These are phyloP conservation scores for Glutinoglossum americanum DNA, from an alignment of 495 filamentous ascomycete genomes.

Conservation along the genomic window DNA sequence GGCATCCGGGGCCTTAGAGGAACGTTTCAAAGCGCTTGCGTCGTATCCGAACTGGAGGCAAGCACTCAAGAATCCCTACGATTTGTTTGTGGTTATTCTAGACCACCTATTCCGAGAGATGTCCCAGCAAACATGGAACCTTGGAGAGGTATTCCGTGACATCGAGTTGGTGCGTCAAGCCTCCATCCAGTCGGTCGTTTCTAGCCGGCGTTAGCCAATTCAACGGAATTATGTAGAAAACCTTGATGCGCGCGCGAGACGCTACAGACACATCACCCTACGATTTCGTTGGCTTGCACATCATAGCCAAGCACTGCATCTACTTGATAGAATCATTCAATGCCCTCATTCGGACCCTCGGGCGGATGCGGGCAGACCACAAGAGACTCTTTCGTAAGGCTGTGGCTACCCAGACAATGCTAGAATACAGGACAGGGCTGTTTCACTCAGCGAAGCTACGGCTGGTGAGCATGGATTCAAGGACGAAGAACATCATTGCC, in stretches of 20 bases:
- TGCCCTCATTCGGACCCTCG: neutral
- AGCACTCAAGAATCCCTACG: neutral
- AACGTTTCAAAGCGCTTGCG: neutral
- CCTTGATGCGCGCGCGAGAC: too few species aligned
- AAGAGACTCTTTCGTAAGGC: neutral
- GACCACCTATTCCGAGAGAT: neutral
- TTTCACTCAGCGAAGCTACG: neutral
- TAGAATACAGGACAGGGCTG: neutral
- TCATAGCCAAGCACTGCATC: neutral
- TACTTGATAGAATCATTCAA: neutral
- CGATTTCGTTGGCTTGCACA: neutral
- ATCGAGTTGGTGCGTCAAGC: neutral
- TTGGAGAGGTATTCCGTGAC: neutral
- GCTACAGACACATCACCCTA: neutral
- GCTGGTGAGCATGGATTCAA: neutral
- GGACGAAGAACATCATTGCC: neutral
- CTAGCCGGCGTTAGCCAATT: too few species aligned
- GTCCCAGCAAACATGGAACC: neutral
- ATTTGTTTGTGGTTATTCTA: neutral
- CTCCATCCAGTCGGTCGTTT: too few species aligned
- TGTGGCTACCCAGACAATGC: neutral
- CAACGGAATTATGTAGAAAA: too few species aligned
- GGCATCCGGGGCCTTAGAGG: neutral
- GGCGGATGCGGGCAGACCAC: neutral
- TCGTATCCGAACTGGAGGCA: neutral